These are phyloP conservation scores for Xylaria hypoxylon DNA, from an alignment of 2,329 filamentous ascomycete genomes.

Conservation along the genomic window DNA sequence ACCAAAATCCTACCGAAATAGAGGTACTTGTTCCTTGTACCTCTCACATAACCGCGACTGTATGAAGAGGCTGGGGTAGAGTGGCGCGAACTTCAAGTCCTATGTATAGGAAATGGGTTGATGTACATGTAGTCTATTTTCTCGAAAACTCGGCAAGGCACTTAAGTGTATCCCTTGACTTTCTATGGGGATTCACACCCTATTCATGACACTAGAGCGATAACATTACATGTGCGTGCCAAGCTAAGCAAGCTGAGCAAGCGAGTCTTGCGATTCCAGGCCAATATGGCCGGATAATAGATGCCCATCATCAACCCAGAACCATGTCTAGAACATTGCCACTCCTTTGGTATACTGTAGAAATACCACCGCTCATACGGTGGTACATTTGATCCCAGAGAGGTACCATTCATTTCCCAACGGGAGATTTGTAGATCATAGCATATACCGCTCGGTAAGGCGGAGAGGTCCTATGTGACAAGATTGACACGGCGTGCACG, in stretches of 20 bases:
- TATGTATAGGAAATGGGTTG: background rate
- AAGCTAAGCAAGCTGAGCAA: background rate
- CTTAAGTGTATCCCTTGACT: background rate
- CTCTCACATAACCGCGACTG: background rate
- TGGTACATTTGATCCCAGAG: background rate
- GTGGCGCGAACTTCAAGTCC: background rate
- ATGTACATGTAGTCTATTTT: background rate
- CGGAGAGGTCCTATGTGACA: background rate
- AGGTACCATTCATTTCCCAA: constrained; percentile 6
- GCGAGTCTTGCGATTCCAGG: background rate
- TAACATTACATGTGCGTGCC: too few species aligned
- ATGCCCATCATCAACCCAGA: background rate
- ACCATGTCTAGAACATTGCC: background rate
- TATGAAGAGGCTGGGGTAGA: constrained; percentile 1
- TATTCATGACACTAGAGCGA: background rate
- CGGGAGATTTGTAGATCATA: constrained; percentile 2
- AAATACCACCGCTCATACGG: background rate
- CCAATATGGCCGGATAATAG: too few species aligned
- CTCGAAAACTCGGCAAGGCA: background rate
- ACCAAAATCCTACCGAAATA: constrained; percentile 13
- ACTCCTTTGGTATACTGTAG: background rate
- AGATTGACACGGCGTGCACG: constrained; percentile 1
- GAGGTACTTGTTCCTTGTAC: background rate
- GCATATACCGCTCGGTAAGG: constrained; percentile 14
- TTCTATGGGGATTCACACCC: background rate